Evolutionary conservation across 2,329 filamentous ascomycete species (phyloP), one percentile per base, ranked within the genome.

Genomic region (Albifimbria verrucaria): DNA sequence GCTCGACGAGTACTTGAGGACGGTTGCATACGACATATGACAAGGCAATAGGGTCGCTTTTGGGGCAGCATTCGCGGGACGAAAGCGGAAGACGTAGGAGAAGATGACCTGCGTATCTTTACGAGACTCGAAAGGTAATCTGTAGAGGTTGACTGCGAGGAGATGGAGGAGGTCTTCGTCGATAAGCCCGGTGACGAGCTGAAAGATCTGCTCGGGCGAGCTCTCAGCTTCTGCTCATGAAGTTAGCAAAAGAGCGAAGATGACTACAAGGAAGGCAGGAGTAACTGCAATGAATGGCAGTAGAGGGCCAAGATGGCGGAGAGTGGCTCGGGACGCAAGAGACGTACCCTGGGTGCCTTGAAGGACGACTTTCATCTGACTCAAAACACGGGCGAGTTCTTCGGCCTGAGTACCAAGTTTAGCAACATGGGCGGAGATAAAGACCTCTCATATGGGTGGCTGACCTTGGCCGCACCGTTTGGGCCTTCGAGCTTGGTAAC

Each of bases 31-130:
- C 87, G 54, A 97, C 89, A 68, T 96, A 95, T 60, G 90, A 89
- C 53, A 99, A 80, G 23, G 94, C 92, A 49, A 92, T 84, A 1
- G 92, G 91, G 57, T 95, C 90, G 59, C 80, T 82, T 64, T 86
- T 85, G 12, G 82, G 20, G 86, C 84, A 2, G 81, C 82, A 43
- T 81, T 83, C 42, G 84, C 78, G 6, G 88, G 88, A 58, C 90
- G 89, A 77, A 94, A 97, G 59, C 92, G 90, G 68, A 97, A 91
- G 61, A 95, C 89, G 70, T 93, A 94, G 41, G 92, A 96, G 75
- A 97, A 94, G 68, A 97, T 94, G 57, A 94, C 90, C 69, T 97
- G 93, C 12, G 90, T 90, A 67, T 97, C 93, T 77, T 97, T 97
- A 65, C 93, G 87, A 36, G 92, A 90, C 76, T 99, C 94, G 76